Evolutionary conservation across 768 basidiomycete species (phyloP).

Genomic region (Lentinula sp.): DNA sequence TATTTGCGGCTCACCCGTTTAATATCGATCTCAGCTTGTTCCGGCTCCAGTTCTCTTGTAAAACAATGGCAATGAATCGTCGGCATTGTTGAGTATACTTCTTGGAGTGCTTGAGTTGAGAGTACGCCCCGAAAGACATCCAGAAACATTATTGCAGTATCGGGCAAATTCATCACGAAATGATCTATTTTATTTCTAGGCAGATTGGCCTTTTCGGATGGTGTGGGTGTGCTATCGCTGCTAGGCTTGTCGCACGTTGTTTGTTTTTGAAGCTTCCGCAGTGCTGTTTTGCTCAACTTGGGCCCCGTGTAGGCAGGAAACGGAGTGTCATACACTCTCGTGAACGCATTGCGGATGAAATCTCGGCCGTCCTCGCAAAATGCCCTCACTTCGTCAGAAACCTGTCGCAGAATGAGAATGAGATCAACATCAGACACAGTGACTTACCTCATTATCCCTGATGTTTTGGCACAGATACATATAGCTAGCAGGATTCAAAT

Average conservation of each 20-base stretch:
- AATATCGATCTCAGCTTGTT: slow-evolving; percentile 73
- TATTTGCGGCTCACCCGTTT: slow-evolving; percentile 49
- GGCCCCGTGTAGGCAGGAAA: slow-evolving; percentile 55
- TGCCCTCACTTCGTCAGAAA: slow-evolving; percentile 60
- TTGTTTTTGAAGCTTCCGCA: slow-evolving; percentile 26
- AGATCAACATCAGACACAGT: background rate
- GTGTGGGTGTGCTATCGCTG: background rate
- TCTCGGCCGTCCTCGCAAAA: slow-evolving; percentile 82
- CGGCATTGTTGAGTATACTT: slow-evolving; percentile 62
- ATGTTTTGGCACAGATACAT: slow-evolving; percentile 75
- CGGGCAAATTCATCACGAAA: slow-evolving; percentile 98
- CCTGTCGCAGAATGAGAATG: slow-evolving; percentile 34
- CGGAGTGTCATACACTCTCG: slow-evolving; percentile 53
- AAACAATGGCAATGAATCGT: slow-evolving; percentile 97
- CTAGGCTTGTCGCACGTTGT: background rate
- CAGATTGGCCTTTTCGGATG: background rate
- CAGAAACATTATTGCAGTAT: slow-evolving; percentile 84
- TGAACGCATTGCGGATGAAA: slow-evolving; percentile 66
- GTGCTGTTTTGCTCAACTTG: slow-evolving; percentile 39
- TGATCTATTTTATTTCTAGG: slow-evolving; percentile 63
- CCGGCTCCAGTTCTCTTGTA: slow-evolving; percentile 72
- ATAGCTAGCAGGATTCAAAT: slow-evolving; percentile 86
- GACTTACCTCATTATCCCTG: slow-evolving; percentile 65
- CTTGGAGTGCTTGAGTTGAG: slow-evolving; percentile 30
- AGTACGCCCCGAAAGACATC: slow-evolving; percentile 82